These are phyloP conservation scores for Omphalotus guepiniiformis DNA, from an alignment of 768 basidiomycete genomes.

Conservation along the genomic window DNA sequence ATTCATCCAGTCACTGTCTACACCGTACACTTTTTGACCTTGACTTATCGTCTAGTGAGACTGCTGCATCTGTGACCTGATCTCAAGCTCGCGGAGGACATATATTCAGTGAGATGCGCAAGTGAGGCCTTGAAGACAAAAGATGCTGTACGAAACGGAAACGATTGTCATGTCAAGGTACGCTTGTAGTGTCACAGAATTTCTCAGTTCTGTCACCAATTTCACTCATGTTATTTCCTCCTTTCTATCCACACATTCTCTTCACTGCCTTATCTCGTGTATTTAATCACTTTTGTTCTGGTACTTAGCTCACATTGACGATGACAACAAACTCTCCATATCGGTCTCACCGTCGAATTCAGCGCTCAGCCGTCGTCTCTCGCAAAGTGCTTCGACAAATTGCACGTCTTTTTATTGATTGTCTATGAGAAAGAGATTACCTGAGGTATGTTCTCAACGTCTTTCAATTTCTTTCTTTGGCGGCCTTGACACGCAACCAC, in stretches of 20 bases:
- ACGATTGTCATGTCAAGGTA: constrained; percentile 96
- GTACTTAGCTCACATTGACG: neutral
- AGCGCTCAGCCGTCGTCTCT: too few species aligned
- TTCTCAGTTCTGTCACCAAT: constrained; percentile 5
- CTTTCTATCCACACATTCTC: neutral
- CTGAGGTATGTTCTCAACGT: constrained; percentile 59
- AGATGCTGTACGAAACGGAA: too few species aligned
- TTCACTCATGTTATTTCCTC: neutral
- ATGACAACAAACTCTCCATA: neutral
- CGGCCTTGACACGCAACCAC: neutral
- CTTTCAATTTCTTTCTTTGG: neutral
- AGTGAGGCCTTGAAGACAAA: too few species aligned
- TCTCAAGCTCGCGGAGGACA: too few species aligned
- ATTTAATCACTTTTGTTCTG: neutral
- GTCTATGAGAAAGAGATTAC: constrained; percentile 97
- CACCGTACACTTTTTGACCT: too few species aligned
- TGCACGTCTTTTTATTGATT: constrained; percentile 87
- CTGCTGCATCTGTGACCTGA: too few species aligned
- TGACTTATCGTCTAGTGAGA: too few species aligned
- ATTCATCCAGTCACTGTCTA: too few species aligned
- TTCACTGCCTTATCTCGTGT: neutral
- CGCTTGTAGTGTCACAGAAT: constrained; percentile 12
- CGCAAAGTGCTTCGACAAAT: neutral
- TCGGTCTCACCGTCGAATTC: neutral
- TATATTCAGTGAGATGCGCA: too few species aligned